Base-by-base conservation (phyloP, 768 basidiomycete species). In the Leccinum rimulosum region DNA sequence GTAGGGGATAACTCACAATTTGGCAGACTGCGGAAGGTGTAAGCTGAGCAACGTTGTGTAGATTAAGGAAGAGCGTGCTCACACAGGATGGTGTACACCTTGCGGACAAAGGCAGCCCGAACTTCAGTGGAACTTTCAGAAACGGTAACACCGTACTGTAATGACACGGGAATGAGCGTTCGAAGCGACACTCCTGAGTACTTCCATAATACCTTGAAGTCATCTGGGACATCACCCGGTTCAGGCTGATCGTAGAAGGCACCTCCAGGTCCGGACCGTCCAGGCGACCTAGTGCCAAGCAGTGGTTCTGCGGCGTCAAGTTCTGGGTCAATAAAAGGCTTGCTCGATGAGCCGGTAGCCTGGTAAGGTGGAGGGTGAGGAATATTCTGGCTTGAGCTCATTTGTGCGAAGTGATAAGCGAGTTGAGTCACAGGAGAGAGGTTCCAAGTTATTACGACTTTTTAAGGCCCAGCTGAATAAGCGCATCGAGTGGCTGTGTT, bases 41-140 rank as follows among this genome's bases (percentile, higher is more conserved):
- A n/a, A 28, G n/a, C 19, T 60, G 43, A 65, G 56, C 40, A 10
- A 56, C 8, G 33, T 27, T 11, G 50, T 9, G 15, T 27, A 40
- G 30, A 33, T n/a, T 2, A 11, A 27, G 38, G 28, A 45, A n/a
- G 25, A 17, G 22, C 9, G 17, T 56, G 78, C 89, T 80, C 68
- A 93, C 92, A 86, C 4, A 98, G 84, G 66, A 96, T 93, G 30
- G 83, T 84, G 74, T 93, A 96, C 36, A 94, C 90, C 79, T 97
- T 97, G 70, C 93, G 83, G 57, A 98, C 80, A 74, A 98, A 98
- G 6, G 87, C 91, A 62, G 84, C 82, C 54, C 93, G 80, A 68
- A 98, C 89, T 67, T 93, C 88, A 3, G 79, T 73, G 11, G 88
- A 82, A 60, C 88, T 88, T 60, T 93, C 91, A 1, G 85, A 82